These are phyloP conservation scores for Nicotiana undulata DNA, from an alignment of 257 asterid species.

Conservation along the genomic window DNA sequence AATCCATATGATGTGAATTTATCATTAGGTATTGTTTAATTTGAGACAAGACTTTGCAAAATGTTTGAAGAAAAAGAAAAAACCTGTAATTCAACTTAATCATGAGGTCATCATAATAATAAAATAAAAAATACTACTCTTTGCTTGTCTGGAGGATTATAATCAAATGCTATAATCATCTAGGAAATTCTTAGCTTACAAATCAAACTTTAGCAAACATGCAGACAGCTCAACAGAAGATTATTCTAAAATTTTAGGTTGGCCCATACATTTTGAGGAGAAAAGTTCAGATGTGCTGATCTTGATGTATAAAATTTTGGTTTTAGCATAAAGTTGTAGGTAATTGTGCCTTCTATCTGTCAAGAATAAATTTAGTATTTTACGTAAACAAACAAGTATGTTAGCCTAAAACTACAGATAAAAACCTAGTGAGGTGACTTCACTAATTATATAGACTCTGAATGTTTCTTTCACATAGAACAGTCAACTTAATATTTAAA, in stretches of 20 bases:
- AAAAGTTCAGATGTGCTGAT: neutral
- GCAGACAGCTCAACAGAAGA: slow-evolving; percentile 1
- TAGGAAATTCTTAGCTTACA: neutral
- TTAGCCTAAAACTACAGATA: neutral
- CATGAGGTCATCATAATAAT: neutral
- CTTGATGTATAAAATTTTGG: neutral
- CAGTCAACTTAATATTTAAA: slow-evolving; percentile 4
- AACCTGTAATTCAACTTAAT: neutral
- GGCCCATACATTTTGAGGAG: neutral
- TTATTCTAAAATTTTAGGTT: neutral
- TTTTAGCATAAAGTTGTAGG: neutral
- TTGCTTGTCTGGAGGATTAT: neutral
- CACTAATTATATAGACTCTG: neutral
- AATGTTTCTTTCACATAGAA: neutral
- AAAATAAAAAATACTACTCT: neutral
- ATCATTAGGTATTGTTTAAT: neutral
- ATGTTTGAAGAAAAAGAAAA: neutral
- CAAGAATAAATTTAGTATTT: neutral
- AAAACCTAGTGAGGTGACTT: neutral
- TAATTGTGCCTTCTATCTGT: neutral
- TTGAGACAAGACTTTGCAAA: neutral
- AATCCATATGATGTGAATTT: neutral
- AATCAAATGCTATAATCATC: neutral
- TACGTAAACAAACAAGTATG: neutral
- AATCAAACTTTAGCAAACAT: neutral